Evolutionary conservation across 148 eudicot species (phyloP), one percentile per base, ranked within the genome.

Genomic region (Chenopodium formosanum): DNA sequence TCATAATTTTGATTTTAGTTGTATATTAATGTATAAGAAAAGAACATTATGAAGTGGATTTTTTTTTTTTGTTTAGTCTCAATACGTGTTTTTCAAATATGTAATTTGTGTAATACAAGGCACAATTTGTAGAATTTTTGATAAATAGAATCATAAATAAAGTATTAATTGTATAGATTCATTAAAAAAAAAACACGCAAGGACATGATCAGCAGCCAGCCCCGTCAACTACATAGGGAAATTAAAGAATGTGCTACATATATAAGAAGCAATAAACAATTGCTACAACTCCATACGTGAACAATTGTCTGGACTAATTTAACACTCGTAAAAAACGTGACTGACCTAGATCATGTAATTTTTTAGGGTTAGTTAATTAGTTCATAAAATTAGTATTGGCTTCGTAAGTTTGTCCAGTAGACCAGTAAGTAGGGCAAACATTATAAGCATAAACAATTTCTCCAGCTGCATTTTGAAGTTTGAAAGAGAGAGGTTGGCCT

Each of bases 401-500:
- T 76, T 87, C 75, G 79, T 91, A 92, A 53, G 94, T 90, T 80
- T 74, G 34, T 10, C 92, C 97, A 0, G 83, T 74, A 44, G 78
- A 76, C 98, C 98, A 94, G 77, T 90, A 84, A 0, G 87, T 17
- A 46, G 94, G 92, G 4, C 91, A 87, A 14, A 90, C 95, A 73
- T 93, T 87, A 31, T 84, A 52, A 4, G 90, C 91, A 8, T 86
- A 73, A 23, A 91, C 70, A 19, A 86, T 86, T 77, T 91, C 81
- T 1, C 85, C 85, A 40, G 85, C 82, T 2, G 83, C 87, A 12
- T 91, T 90, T 56, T 85, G 83, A 11, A 91, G 1, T 76, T 90
- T 94, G 79, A 94, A 91, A 32, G 97, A 89, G 44, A 94, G 89
- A 8, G 92, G 0, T 78, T 94, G 95, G 9, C 91, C 91, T 1